These are phyloP conservation scores for Cercospora zeae-maydis DNA, from an alignment of 2,329 filamentous ascomycete species.

Conservation along the genomic window DNA sequence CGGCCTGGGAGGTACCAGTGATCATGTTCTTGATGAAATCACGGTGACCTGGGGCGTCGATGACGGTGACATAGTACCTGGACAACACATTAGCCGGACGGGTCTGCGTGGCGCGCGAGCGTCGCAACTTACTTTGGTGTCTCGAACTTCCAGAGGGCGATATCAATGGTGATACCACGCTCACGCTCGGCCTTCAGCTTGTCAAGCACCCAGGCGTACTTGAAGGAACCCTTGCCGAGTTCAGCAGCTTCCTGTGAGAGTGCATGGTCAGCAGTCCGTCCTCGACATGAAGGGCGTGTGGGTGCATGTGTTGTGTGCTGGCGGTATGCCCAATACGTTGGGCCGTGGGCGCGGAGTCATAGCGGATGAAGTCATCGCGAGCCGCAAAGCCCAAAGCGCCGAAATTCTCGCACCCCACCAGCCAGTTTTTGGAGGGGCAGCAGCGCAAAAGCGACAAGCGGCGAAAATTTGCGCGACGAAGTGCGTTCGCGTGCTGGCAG, in stretches of 20 bases:
- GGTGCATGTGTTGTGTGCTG: not conserved
- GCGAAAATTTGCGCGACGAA: conserved; percentile 15
- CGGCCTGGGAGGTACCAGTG: conserved; percentile 99
- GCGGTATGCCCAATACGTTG: conserved; percentile 2
- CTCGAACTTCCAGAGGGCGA: conserved; percentile 99
- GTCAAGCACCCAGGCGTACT: conserved; percentile 99
- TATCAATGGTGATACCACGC: conserved; percentile 99
- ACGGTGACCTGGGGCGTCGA: conserved; percentile 97
- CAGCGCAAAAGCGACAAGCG: conserved; percentile 18
- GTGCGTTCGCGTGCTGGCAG: conserved; percentile 2
- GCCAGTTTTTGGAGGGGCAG: conserved; percentile 25
- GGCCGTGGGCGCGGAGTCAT: conserved; percentile 9
- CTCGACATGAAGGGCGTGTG: not conserved
- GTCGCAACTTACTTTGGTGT: conserved; percentile 75
- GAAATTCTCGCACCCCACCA: conserved; percentile 28
- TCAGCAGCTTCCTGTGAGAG: conserved; percentile 84
- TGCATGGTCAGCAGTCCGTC: conserved; percentile 33
- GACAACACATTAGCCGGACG: not conserved
- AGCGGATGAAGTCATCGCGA: conserved; percentile 21
- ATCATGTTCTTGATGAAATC: conserved; percentile 99
- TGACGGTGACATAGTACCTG: conserved; percentile 19
- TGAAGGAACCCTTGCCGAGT: conserved; percentile 99
- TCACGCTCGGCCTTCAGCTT: conserved; percentile 99
- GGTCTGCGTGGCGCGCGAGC: no score
- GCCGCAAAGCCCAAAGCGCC: conserved; percentile 20